These are phyloP conservation scores for Musa balbisiana DNA, from an alignment of 202 grass and related monocot species.

Conservation along the genomic window DNA sequence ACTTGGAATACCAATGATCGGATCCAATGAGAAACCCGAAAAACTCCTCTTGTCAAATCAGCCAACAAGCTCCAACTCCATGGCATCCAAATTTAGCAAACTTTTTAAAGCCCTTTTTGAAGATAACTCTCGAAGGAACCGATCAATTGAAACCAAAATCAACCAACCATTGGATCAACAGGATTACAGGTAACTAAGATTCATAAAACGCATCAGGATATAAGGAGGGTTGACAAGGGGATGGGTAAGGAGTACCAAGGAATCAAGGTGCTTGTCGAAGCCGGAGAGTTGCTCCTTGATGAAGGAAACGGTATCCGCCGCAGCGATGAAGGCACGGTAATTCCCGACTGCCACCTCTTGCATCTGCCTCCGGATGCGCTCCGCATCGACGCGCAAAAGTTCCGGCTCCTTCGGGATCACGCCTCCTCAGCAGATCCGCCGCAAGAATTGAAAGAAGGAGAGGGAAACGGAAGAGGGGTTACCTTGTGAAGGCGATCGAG, in stretches of 20 bases:
- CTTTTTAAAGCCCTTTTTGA: too few species aligned
- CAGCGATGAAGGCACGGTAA: constrained; percentile 86
- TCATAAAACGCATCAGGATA: too few species aligned
- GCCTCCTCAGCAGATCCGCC: not conserved
- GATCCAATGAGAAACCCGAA: too few species aligned
- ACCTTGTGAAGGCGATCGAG: constrained; percentile 98
- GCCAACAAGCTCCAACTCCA: too few species aligned
- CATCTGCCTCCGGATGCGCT: constrained; percentile 95
- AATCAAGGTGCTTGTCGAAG: constrained; percentile 81
- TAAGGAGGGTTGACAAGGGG: not conserved
- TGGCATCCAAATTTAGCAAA: too few species aligned
- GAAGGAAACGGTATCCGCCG: constrained; percentile 84
- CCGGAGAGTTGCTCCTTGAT: constrained; percentile 73
- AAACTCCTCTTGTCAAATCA: too few species aligned
- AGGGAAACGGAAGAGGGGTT: not conserved
- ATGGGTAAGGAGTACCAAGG: constrained; percentile 45
- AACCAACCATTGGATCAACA: too few species aligned
- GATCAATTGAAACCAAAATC: too few species aligned
- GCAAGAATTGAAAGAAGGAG: not conserved
- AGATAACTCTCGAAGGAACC: too few species aligned
- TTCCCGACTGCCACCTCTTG: constrained; percentile 98
- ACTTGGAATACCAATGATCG: too few species aligned
- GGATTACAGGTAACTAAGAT: too few species aligned
- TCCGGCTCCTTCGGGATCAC: constrained; percentile 61
- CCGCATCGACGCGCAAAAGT: constrained; percentile 85